phyloP scores from a whole-genome alignment of 2,329 filamentous ascomycete species.

The Ceratocystis ficicola region DNA sequence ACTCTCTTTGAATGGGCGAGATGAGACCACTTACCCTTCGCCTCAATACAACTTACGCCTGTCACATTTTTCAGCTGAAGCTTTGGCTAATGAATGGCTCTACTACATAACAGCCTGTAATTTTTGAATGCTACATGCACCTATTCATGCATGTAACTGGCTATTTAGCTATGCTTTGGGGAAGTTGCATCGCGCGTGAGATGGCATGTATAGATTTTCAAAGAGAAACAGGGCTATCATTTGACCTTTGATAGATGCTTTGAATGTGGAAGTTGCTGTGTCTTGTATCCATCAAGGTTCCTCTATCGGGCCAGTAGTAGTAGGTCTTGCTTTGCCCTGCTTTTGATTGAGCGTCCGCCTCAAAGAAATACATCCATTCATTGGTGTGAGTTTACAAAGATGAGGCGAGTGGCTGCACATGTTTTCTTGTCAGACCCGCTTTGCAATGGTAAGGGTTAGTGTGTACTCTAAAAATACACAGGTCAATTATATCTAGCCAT shows the following conservation, averaged over 20 bases:
- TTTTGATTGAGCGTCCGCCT: no score
- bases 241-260: no score
- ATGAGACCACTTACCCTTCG: background rate
- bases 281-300: background rate
- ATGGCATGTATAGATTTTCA: background rate
- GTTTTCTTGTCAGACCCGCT: no score
- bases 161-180: background rate
- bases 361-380: no score
- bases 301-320: background rate
- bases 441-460: no score
- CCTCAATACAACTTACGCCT: background rate
- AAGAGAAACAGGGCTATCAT: background rate
- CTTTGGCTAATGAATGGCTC: background rate
- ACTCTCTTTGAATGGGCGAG: background rate
- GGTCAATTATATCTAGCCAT: no score
- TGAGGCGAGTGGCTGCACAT: no score
- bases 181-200: background rate
- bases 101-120: background rate
- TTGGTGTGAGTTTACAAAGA: no score
- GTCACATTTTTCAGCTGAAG: background rate
- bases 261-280: no score
- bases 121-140: background rate
- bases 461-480: no score
- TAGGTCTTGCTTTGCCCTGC: no score
- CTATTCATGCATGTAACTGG: background rate